A percentile compares a stretch with the other conserved stretches of the same genome.
Conservation (phyloP, 23 red algal genomes). For the Porphyridium purpureum region DNA sequence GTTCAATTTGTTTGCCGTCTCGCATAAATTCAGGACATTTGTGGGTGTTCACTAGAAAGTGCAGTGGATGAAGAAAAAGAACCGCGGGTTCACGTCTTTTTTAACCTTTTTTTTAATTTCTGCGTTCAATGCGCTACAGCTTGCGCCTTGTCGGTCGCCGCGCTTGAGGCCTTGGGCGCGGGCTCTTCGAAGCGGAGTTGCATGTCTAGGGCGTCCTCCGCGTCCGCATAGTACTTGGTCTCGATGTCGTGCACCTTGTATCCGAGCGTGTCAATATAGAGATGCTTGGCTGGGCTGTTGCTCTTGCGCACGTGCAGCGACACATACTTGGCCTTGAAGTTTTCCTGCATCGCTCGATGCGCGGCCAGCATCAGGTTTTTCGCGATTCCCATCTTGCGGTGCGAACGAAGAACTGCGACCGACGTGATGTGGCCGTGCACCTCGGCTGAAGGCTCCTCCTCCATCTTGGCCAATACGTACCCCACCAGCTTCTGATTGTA, state of each 20-base stretch:
- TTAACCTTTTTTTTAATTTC: too few relatives aligned
- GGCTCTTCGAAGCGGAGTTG: not conserved
- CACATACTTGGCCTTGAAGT: slow-evolving; percentile 56
- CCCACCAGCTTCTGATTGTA: slow-evolving; percentile 45
- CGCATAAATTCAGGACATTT: too few relatives aligned
- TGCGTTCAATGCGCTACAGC: too few relatives aligned
- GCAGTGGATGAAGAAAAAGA: too few relatives aligned
- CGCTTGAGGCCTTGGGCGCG: too few relatives aligned
- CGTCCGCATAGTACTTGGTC: slow-evolving; percentile 92
- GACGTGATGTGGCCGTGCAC: slow-evolving; percentile 95
- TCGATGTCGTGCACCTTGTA: slow-evolving; percentile 82
- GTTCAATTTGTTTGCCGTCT: too few relatives aligned
- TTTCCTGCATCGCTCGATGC: slow-evolving; percentile 78
- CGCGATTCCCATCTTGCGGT: slow-evolving; percentile 83
- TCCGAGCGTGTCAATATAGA: slow-evolving; percentile 69
- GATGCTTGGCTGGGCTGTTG: slow-evolving; percentile 88
- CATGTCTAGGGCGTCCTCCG: slow-evolving; percentile 97
- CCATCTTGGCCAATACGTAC: slow-evolving; percentile 97
- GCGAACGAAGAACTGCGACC: slow-evolving; percentile 72
- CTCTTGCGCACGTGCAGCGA: slow-evolving; percentile 88
- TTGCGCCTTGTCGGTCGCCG: too few relatives aligned
- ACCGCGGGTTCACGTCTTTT: too few relatives aligned
- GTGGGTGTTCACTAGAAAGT: too few relatives aligned
- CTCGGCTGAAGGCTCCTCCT: slow-evolving; percentile 49
- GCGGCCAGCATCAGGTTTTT: slow-evolving; percentile 67